Percentiles rank a stretch among this genome's conserved stretches.
Conservation (phyloP, 352 stramenopile species). For the Elongisporangium senticosum region DNA sequence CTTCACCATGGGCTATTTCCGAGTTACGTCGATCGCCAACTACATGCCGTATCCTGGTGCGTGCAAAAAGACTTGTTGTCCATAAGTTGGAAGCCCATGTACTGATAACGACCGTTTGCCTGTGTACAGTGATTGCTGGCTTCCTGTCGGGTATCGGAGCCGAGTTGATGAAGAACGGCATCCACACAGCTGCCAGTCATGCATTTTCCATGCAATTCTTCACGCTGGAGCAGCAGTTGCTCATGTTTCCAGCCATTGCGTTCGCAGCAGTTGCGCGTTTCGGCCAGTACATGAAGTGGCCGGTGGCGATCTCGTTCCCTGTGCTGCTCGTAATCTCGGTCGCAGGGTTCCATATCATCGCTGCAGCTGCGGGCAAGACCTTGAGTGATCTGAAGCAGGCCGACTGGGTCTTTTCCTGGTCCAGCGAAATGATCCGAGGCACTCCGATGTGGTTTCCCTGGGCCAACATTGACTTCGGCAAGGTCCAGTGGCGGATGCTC, state of each 20-base stretch:
- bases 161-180: slow-evolving; percentile 70
- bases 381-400: slow-evolving; percentile 27
- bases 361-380: slow-evolving; percentile 17
- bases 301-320: slow-evolving; percentile 70
- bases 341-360: slow-evolving; percentile 51
- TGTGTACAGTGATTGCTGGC: slow-evolving; percentile 50
- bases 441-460: slow-evolving; percentile 81
- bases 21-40: slow-evolving; percentile 74
- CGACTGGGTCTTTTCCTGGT: slow-evolving; percentile 68
- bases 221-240: slow-evolving; percentile 40
- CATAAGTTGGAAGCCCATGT: not conserved
- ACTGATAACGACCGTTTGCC: not conserved
- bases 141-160: slow-evolving; percentile 79
- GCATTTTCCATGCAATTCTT: slow-evolving; percentile 50
- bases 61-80: not conserved
- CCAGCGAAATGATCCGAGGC: slow-evolving; percentile 41
- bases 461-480: slow-evolving; percentile 53
- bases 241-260: slow-evolving; percentile 49
- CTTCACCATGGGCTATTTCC: slow-evolving; percentile 60
- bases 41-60: slow-evolving; percentile 77
- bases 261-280: slow-evolving; percentile 54
- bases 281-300: slow-evolving; percentile 53
- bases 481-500: slow-evolving; percentile 58
- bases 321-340: slow-evolving; percentile 54
- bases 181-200: slow-evolving; percentile 71